Percentiles rank a stretch among this genome's conserved stretches.
phyloP scores from a whole-genome alignment of 2,329 filamentous ascomycete species.

The Trichoderma endophyticum region DNA sequence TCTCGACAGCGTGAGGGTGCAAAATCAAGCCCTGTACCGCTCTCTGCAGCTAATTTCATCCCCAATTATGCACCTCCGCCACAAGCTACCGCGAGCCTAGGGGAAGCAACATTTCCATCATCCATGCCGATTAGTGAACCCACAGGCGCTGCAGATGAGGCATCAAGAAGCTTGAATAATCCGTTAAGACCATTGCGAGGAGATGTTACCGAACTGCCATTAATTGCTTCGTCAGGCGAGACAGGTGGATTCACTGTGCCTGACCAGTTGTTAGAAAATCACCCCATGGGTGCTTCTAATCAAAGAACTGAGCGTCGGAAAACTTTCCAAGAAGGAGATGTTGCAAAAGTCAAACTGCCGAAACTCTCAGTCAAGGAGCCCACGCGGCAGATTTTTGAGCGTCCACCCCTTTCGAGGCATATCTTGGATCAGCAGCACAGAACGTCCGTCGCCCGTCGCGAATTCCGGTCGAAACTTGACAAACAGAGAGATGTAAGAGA shows the following conservation, averaged over 20 bases:
- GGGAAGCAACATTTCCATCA: neutral
- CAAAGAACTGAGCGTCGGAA: constrained; percentile 26
- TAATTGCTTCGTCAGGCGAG: neutral
- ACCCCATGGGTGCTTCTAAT: neutral
- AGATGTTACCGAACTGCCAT: neutral
- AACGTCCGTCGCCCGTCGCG: neutral
- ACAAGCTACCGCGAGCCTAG: neutral
- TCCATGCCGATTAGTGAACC: neutral
- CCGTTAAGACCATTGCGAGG: no score
- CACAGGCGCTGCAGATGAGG: neutral
- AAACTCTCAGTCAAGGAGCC: constrained; percentile 28
- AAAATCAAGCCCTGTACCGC: neutral
- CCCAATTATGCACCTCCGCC: constrained; percentile 27
- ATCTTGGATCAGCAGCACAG: neutral
- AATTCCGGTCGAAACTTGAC: neutral
- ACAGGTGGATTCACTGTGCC: neutral
- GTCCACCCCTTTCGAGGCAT: neutral
- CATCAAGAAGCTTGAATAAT: neutral
- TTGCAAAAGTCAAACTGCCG: constrained; percentile 33
- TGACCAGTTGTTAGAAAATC: neutral
- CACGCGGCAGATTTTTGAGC: constrained; percentile 2
- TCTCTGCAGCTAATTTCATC: constrained; percentile 23
- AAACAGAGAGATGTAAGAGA: neutral
- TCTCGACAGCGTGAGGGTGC: constrained; percentile 22
- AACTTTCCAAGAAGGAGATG: constrained; percentile 30